Percentiles rank a stretch among this genome's conserved stretches.
Evolutionary conservation across 1,284 basidiomycete genomes (phyloP).

Genomic region (Pseudozyma sp.): DNA sequence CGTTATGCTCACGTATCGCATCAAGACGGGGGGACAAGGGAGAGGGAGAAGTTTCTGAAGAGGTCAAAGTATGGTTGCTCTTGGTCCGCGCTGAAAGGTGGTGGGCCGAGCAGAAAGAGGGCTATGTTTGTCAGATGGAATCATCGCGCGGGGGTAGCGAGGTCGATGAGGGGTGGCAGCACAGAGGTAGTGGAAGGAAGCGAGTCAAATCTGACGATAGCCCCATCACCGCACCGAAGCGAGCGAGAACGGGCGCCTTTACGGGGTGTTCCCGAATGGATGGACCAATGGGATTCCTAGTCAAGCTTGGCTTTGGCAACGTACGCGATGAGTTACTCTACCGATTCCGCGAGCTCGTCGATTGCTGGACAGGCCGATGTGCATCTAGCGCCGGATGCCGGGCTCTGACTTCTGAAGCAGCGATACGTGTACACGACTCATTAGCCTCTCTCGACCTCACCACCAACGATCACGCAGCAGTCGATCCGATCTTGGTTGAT

Average conservation of each 20-base stretch:
- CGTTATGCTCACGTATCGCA: no score
- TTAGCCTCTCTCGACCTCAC: constrained; percentile 18
- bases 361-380: constrained; percentile 18
- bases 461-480: not conserved
- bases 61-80: constrained; percentile 32
- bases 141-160: not conserved
- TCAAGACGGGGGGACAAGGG: no score
- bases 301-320: constrained; percentile 18
- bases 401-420: constrained; percentile 5
- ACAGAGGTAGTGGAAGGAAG: constrained; percentile 4
- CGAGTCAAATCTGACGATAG: constrained; percentile 11
- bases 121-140: constrained; percentile 40
- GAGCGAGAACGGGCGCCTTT: no score
- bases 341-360: constrained; percentile 5
- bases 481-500: constrained; percentile 37
- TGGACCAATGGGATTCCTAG: constrained; percentile 14
- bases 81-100: constrained; percentile 52
- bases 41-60: constrained; percentile 7
- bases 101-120: constrained; percentile 29
- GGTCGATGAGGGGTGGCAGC: no score
- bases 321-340: constrained; percentile 17
- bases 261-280: not conserved
- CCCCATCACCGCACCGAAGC: no score
- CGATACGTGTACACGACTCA: constrained; percentile 30
- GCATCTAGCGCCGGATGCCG: not conserved